Evolutionary conservation across 2,329 filamentous ascomycete species (phyloP), one percentile per base, ranked within the genome.

Genomic region (Cephalotrichum gorgonifer): DNA sequence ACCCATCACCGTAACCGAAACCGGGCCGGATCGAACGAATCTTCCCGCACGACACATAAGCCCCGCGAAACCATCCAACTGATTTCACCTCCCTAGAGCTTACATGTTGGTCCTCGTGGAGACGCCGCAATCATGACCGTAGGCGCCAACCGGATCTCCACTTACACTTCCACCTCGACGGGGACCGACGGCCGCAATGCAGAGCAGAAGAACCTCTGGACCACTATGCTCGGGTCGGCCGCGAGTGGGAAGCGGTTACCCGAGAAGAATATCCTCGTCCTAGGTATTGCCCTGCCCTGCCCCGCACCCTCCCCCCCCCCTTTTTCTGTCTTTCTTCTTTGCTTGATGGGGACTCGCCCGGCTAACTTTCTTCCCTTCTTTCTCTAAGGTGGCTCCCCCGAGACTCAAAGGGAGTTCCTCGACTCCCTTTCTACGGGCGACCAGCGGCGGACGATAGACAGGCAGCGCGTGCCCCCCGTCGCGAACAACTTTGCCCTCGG

Each of bases 401-500:
- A 91, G 57, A 86, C 85, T 52, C 88, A 95, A 66, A 78, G 81
- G 64, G 88, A 94, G 57, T 93, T 95, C 59, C 74, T 95, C 43
- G 87, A 88, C 57, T 72, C 74, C 4, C 64, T 81, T 26, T 76
- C 76, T 43, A 72, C 68, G 56, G 71, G 71, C 53, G 78, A 81
- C 49, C 66, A 70, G 49, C 70, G 72, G 59, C 71, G 73, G 56
- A 72, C 66, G 54, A 67, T 71, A 56, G 80, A 76, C 65, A 74
- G 71, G 59, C 74, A 74, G 62, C 83, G 79, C 63, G 76, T 78
- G 53, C 85, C 88, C 2, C 88, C 88, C 22, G 79, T 95, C 60
- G 90, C 90, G 49, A 96, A 96, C 62, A 86, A 85, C 62, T 95
- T 95, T 66, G 90, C 90, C 11, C 70, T 96, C 52, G 90, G 90